Base-by-base conservation (phyloP, 148 eudicot species). In the Vaccinium macrocarpon region DNA sequence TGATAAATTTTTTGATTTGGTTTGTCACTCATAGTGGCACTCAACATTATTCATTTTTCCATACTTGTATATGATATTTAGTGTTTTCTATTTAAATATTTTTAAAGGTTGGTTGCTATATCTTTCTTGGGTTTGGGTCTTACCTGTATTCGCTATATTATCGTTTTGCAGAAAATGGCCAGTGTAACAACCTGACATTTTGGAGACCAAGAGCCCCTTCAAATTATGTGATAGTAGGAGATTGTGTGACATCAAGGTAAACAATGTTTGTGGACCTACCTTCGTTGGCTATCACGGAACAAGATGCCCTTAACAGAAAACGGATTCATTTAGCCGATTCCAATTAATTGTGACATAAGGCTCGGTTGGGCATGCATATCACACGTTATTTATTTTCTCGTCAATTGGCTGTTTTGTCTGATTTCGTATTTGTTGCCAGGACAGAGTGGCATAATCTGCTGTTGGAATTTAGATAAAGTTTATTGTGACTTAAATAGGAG, bases 131-230 rank as follows among this genome's bases (percentile, higher is more conserved):
- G 12, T 52, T 52, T 82, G n/a, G 12, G 51, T 19, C 15, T 64
- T 46, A 50, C 74, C 21, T 75, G 35, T 46, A 76, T 56, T 77
- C 14, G 71, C 55, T 42, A 52, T 59, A 16, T 64, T 42, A 56
- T 84, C 14, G 77, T 79, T 85, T 62, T 85, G 84, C 91, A 95
- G 98, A 88, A 75, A 91, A 88, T 87, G 94, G 95, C 35, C 83
- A 79, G 46, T 86, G 81, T 83, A 91, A 88, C 87, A 89, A 89
- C 82, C 90, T 94, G 80, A 96, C 99, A 42, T 96, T 96, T 89
- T 96, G 99, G 99, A 94, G 99, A 90, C 99, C 99, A 64, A 91
- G 90, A 82, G 95, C 99, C 79, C 98, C 99, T 62, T 90, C 99
- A 80, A 96, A 96, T 85, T 96, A 96, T 92, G 99, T 95, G 81